These are phyloP conservation scores for Cercophora samala DNA, from an alignment of 495 filamentous ascomycete species.

Conservation along the genomic window DNA sequence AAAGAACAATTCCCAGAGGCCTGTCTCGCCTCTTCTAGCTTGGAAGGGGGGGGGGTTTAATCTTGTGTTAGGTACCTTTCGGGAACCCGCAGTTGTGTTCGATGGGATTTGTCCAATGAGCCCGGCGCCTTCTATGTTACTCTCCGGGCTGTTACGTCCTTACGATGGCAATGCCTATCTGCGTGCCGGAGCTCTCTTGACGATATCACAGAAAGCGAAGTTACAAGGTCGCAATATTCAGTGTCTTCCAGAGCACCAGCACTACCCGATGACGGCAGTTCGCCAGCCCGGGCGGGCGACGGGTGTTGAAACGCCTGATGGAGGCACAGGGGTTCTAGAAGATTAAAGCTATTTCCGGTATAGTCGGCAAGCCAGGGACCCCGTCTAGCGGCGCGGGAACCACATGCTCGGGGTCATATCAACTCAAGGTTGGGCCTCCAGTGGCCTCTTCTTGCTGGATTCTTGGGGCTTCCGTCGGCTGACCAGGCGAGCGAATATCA, in stretches of 20 bases:
- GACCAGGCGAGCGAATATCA: background rate
- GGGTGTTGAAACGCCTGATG: conserved; percentile 7
- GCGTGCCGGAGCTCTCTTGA: background rate
- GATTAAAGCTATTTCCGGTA: conserved; percentile 23
- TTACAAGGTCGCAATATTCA: conserved; percentile 12
- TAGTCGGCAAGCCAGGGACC: conserved; percentile 13
- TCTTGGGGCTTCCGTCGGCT: background rate
- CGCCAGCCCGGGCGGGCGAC: background rate
- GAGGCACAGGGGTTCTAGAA: conserved; percentile 16
- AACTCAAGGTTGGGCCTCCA: conserved; percentile 1
- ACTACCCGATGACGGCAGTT: conserved; percentile 9
- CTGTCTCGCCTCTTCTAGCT: conserved; percentile 4
- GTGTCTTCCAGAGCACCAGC: background rate
- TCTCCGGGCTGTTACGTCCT: background rate
- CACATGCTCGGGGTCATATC: conserved; percentile 17
- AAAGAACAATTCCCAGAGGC: conserved; percentile 2
- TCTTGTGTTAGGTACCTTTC: background rate
- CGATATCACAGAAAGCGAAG: conserved; percentile 9
- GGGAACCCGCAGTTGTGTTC: background rate
- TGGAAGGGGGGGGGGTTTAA: background rate
- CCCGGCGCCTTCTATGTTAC: background rate
- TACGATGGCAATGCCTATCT: background rate
- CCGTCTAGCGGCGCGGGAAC: conserved; percentile 13
- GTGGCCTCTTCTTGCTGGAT: too few relatives aligned
- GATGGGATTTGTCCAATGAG: conserved; percentile 11